phyloP scores from a whole-genome alignment of 257 asterid genomes.

The Striga asiatica region DNA sequence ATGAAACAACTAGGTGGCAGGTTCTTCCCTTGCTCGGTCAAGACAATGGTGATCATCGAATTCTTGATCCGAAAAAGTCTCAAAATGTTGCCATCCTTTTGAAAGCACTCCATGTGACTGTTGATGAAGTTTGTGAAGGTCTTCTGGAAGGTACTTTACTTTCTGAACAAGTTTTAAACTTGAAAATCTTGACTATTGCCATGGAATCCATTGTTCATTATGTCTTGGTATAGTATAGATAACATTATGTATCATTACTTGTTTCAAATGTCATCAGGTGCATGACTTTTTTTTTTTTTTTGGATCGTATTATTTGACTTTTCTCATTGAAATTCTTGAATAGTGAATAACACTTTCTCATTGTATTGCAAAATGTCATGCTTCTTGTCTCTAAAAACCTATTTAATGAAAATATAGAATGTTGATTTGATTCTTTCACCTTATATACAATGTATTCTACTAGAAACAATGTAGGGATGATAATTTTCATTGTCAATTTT shows the following conservation, averaged over 20 bases:
- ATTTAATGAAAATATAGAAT: too few species aligned
- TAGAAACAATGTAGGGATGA: too few species aligned
- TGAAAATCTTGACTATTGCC: neutral
- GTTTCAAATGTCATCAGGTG: neutral
- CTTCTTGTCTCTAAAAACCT: too few species aligned
- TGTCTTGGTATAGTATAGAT: neutral
- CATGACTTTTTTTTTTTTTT: neutral
- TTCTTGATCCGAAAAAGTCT: slow-evolving; percentile 90
- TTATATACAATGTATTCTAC: neutral
- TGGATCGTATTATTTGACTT: too few species aligned
- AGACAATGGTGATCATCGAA: slow-evolving; percentile 45
- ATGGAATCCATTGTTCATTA: neutral
- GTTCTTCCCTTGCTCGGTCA: slow-evolving; percentile 56
- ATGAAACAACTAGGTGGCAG: slow-evolving; percentile 43
- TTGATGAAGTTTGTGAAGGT: slow-evolving; percentile 92
- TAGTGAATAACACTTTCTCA: too few species aligned
- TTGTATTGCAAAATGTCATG: too few species aligned
- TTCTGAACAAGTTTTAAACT: neutral
- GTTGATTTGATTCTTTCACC: slow-evolving; percentile 1
- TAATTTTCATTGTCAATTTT: too few species aligned
- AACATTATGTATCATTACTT: neutral
- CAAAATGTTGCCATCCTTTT: slow-evolving; percentile 81
- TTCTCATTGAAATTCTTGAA: neutral
- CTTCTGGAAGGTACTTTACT: slow-evolving; percentile 62
- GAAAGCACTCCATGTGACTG: slow-evolving; percentile 84